Evolutionary conservation across 805 yeast species (phyloP), one percentile per base, ranked within the genome.

Genomic region (Zygotorulaspora florentina): DNA sequence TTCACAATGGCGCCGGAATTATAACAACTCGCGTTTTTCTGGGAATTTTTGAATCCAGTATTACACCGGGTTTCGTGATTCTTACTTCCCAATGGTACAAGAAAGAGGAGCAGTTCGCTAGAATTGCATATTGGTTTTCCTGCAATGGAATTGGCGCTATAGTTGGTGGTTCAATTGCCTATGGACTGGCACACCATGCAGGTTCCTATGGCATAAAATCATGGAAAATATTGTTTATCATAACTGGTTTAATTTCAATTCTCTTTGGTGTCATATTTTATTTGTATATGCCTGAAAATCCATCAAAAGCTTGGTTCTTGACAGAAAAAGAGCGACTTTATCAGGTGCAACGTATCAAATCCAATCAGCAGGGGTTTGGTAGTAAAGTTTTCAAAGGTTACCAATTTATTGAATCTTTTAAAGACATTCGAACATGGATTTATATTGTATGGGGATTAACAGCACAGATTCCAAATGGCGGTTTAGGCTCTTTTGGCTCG

Each of bases 291-390:
- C 86, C 86, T n/a, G 80, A 77, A 51, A 59, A 67, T 28, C 87
- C 87, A 35, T 66, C 69, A n/a, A 60, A 62, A 13, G 78, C 80
- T 4, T 72, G 76, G 72, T 71, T 71, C 43, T 64, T 72, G 49
- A 66, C 62, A 7, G 74, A 71, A 17, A 68, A 68, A 44, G 84
- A 77, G 55, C 57, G 52, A 73, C 67, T 52, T 15, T 60, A 70
- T 54, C 73, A 74, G 37, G 76, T 77, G 29, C 77, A 72, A 60
- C 72, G 81, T 52, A 77, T 76, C 51, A 74, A 80, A 51, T 55
- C 53, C 16, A 79, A 75, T 62, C 76, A 73, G 53, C 81, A 74
- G 50, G 87, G 85, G 39, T 75, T 75, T 56, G 82, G 83, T 46
- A 75, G 71, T 52, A 72, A 65, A 52, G 63, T 68, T 36, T 77